Evolutionary conservation across 2,329 filamentous ascomycete species (phyloP).

Genomic region (Thermothelomyces thermophilus): DNA sequence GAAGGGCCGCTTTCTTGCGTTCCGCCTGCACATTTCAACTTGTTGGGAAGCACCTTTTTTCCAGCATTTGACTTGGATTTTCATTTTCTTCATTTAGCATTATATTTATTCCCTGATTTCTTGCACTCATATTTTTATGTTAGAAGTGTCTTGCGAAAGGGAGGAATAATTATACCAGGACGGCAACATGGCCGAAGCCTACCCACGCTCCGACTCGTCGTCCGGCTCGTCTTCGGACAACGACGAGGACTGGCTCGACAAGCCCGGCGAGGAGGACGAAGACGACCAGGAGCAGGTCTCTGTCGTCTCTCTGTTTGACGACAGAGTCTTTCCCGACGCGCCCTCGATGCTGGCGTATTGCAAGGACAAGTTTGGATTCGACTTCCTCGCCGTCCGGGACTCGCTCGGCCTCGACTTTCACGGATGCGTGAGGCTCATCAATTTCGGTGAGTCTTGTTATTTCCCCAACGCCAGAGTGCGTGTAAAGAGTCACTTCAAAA

Average conservation of each 20-base stretch:
- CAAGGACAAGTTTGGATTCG: constrained; percentile 59
- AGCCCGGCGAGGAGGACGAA: constrained; percentile 36
- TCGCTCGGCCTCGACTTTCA: constrained; percentile 62
- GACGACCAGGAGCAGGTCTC: constrained; percentile 56
- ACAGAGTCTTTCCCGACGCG: constrained; percentile 57
- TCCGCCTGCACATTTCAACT: neutral
- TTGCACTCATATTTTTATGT: no score
- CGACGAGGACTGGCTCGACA: constrained; percentile 32
- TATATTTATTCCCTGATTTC: no score
- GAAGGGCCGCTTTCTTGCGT: neutral
- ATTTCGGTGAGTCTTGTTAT: constrained; percentile 45
- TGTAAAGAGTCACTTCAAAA: neutral
- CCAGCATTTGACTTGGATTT: no score
- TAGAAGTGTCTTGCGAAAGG: no score
- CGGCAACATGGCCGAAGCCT: constrained; percentile 18
- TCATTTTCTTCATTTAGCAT: no score
- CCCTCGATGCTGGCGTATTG: constrained; percentile 61
- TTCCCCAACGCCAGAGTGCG: no score
- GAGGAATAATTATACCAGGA: neutral
- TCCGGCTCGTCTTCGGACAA: constrained; percentile 29
- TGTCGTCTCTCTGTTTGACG: constrained; percentile 63
- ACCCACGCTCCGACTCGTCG: constrained; percentile 14
- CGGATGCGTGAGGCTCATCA: constrained; percentile 67
- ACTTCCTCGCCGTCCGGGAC: constrained; percentile 56
- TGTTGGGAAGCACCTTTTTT: no score